Base-by-base conservation (phyloP, 2,329 filamentous ascomycete species). In the Scopulariopsis brevicaulis region DNA sequence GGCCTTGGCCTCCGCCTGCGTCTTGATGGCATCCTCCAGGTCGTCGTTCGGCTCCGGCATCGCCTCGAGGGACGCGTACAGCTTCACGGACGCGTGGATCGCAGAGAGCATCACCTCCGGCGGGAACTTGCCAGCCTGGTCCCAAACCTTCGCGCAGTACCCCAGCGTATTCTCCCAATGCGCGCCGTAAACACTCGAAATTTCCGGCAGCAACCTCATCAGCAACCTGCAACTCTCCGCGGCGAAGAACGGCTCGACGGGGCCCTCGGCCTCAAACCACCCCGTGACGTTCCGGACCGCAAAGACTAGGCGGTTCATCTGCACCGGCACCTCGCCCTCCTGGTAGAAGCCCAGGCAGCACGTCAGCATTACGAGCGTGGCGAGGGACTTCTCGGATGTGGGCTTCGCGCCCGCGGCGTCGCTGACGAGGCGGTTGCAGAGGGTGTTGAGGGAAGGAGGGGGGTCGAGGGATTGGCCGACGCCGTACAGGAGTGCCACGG, bases 41-140 rank as follows among this genome's bases (percentile, higher is more conserved):
- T 97, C 93, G 62, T 97, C 93, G 62, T 96, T 96, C 2, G 86
- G 79, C 20, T 92, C 87, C 20, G 83, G 77, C 0, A 93, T 70
- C 2, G 74, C 75, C 61, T 84, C 80, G 2, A 97, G 68, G 0
- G 76, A 75, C 18, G 77, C 77, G 60, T 86, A 83, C 0, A 97
- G 74, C 66, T 85, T 87, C 28, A 96, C 74, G 0, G 89, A 89
- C 5, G 87, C 79, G 65, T 92, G 80, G 0, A 91, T 74, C 28
- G 86, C 79, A 0, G 89, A 81, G 1, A 90, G 65, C 5, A 76
- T 74, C 14, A 75, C 68, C 18, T 83, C 75, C 0, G 74, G 61
- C 1, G 69, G 61, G 7, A 76, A 73, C 1, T 70, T 69, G 12
- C 68, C 68, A 0, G 73, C 76, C 3, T 74, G 73, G 3, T 74